These are phyloP conservation scores for Warburgia ugandensis DNA, from an alignment of 164 flowering plant species.

Conservation along the genomic window DNA sequence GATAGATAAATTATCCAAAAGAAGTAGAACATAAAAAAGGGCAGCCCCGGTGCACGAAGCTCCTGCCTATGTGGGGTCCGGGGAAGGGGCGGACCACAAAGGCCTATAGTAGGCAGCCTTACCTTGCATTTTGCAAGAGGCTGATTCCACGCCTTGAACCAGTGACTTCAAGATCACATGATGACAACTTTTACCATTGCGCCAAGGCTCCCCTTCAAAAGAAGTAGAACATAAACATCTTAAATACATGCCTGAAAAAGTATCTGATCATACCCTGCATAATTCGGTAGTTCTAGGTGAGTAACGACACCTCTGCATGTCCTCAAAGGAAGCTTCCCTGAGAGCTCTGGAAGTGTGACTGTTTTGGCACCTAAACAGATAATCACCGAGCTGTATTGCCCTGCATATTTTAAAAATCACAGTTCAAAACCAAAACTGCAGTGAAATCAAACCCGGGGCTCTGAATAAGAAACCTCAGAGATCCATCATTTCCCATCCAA, in stretches of 20 bases:
- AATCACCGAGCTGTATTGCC: slow-evolving; percentile 65
- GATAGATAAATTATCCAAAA: neutral
- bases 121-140: too few relatives aligned
- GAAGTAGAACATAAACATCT: neutral
- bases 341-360: slow-evolving; percentile 67
- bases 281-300: slow-evolving; percentile 47
- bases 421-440: too few relatives aligned
- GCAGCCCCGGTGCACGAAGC: too few relatives aligned
- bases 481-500: too few relatives aligned
- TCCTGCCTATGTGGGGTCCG: too few relatives aligned
- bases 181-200: neutral
- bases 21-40: too few relatives aligned
- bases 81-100: too few relatives aligned
- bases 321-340: slow-evolving; percentile 77
- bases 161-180: too few relatives aligned
- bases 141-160: too few relatives aligned
- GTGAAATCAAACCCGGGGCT: too few relatives aligned
- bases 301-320: slow-evolving; percentile 85
- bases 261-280: slow-evolving; percentile 30
- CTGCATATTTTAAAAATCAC: slow-evolving; percentile 27
- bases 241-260: neutral
- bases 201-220: neutral
- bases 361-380: slow-evolving; percentile 79
- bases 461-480: too few relatives aligned
- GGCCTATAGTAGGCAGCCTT: too few relatives aligned